Evolutionary conservation across 2,329 filamentous ascomycete genomes (phyloP).

Genomic region (Fusarium miscanthi): DNA sequence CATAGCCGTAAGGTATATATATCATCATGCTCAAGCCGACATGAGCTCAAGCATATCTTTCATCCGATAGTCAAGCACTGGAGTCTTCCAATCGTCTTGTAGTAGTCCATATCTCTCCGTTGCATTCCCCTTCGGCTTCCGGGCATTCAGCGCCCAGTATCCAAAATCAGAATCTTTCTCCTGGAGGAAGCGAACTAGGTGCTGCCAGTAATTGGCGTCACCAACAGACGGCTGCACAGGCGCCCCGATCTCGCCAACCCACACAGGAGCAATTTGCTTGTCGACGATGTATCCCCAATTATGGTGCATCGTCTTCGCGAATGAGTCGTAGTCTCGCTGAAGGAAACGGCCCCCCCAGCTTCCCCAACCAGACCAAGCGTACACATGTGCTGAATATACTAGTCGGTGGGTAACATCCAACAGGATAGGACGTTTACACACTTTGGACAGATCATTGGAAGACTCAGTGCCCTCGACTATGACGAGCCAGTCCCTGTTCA

Average conservation of each 20-base stretch:
- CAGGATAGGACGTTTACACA: constrained; percentile 64
- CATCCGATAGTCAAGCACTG: constrained; percentile 71
- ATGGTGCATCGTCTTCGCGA: constrained; percentile 68
- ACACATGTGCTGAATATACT: constrained; percentile 76
- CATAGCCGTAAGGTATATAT: constrained; percentile 3
- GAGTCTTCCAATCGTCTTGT: constrained; percentile 72
- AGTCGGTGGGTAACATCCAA: constrained; percentile 66
- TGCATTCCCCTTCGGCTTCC: constrained; percentile 68
- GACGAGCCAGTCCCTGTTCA: constrained; percentile 74
- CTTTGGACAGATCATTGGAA: constrained; percentile 72
- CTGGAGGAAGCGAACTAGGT: constrained; percentile 69
- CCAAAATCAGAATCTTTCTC: constrained; percentile 72
- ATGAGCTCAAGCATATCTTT: constrained; percentile 69
- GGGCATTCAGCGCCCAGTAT: constrained; percentile 77
- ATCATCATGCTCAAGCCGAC: constrained; percentile 32
- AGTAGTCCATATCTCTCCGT: constrained; percentile 71
- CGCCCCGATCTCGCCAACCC: constrained; percentile 75
- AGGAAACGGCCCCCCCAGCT: constrained; percentile 68
- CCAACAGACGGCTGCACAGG: constrained; percentile 64
- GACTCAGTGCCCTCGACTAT: constrained; percentile 76
- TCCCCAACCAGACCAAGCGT: constrained; percentile 77
- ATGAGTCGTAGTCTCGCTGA: constrained; percentile 70
- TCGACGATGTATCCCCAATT: constrained; percentile 75
- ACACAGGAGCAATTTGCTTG: constrained; percentile 64
- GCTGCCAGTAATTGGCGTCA: constrained; percentile 73